Evolutionary conservation across 2,329 filamentous ascomycete species (phyloP).

Genomic region (Trichophyton schoenleinii): DNA sequence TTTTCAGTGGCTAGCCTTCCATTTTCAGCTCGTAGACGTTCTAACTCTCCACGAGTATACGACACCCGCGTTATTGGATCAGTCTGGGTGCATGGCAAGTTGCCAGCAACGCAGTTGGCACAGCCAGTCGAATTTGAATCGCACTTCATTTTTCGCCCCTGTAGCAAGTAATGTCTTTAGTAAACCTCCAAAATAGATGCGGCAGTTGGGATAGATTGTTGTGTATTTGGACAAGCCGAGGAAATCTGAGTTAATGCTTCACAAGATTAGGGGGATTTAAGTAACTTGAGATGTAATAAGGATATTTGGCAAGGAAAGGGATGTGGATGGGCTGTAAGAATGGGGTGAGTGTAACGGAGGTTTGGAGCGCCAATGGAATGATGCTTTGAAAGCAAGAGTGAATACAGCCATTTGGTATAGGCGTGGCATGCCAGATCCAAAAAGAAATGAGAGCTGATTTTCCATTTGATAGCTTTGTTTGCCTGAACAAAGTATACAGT

Average conservation of each 20-base stretch:
- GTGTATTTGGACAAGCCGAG: background rate
- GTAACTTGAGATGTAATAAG: too few species aligned
- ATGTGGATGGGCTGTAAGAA: background rate
- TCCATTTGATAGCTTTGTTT: background rate
- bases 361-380: background rate
- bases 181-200: background rate
- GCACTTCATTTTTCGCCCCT: conserved; percentile 19
- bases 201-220: background rate
- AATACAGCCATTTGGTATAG: too few species aligned
- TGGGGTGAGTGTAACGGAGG: background rate
- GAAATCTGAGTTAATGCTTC: background rate
- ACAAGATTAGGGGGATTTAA: background rate
- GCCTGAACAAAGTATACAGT: background rate
- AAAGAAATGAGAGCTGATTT: too few species aligned
- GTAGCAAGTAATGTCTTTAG: background rate
- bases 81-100: conserved; percentile 16
- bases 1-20: conserved; percentile 7
- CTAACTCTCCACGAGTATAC: conserved; percentile 15
- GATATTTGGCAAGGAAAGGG: background rate
- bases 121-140: conserved; percentile 15
- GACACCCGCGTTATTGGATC: conserved; percentile 17
- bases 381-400: too few species aligned
- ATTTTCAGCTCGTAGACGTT: conserved; percentile 10
- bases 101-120: conserved; percentile 10
- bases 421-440: too few species aligned